These are phyloP conservation scores for Ophiocytium majus DNA, from an alignment of 352 stramenopile species.

Conservation along the genomic window DNA sequence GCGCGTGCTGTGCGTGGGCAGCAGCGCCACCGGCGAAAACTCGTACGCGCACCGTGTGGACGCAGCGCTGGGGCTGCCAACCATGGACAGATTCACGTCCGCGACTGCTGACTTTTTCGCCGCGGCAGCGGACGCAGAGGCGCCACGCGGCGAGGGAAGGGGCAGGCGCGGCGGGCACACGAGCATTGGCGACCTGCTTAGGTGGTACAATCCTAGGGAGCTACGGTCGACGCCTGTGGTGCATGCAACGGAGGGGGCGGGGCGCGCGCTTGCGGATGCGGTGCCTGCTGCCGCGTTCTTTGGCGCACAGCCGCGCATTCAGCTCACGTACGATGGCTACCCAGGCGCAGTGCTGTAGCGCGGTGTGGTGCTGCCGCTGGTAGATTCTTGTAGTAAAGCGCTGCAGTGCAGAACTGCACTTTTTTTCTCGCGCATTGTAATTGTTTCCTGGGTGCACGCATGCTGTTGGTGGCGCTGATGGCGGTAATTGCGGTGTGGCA, in stretches of 20 bases:
- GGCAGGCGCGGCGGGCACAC: too few relatives aligned
- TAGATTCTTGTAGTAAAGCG: neutral
- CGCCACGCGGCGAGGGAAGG: too few relatives aligned
- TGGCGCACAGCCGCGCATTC: neutral
- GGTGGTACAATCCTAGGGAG: neutral
- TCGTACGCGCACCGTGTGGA: slow-evolving; percentile 56
- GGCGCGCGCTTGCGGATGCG: neutral
- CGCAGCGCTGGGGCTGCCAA: slow-evolving; percentile 37
- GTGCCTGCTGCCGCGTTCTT: neutral
- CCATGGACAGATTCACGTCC: slow-evolving; percentile 56
- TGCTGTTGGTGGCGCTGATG: too few relatives aligned
- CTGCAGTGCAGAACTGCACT: too few relatives aligned
- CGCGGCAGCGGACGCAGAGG: neutral
- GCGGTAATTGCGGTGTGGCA: too few relatives aligned
- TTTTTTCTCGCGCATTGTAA: too few relatives aligned
- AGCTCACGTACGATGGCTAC: neutral
- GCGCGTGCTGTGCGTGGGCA: slow-evolving; percentile 49
- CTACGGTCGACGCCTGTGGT: neutral
- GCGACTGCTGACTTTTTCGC: slow-evolving; percentile 48
- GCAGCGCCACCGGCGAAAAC: slow-evolving; percentile 53
- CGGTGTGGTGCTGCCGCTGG: neutral
- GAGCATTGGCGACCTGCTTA: neutral
- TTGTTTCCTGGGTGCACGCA: too few relatives aligned
- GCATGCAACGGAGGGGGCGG: neutral
- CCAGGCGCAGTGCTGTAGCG: too few relatives aligned